Base-by-base conservation (phyloP, 306 rosid species). In the Gleditsia sinensis region DNA sequence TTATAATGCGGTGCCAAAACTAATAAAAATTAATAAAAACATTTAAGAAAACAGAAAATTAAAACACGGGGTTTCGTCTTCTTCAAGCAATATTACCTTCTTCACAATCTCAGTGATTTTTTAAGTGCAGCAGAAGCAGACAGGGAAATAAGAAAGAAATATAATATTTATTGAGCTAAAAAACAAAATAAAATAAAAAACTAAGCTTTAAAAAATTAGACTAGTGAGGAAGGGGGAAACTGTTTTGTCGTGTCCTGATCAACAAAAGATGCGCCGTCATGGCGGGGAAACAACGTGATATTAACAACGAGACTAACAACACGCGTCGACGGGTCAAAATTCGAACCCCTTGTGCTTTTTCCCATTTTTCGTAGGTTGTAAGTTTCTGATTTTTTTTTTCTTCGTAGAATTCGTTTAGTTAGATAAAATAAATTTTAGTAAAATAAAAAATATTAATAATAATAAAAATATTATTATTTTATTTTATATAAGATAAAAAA, bases 261-360 rank as follows among this genome's bases (percentile, higher is more conserved):
- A 4, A 56, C 55, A 74, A 12, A 53, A 37, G 30, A 12, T n/a
- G 25, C 56, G 72, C 65, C 72, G 79, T 17, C 72, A n/a, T 50
- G 78, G 32, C 55, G 71, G 33, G 78, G 40, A 50, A 51, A 36
- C 40, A 9, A 3, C 8, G 54, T 6, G 54, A 12, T 6, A 13
- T 19, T 42, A 6, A 3, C 5, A 14, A 30, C 64, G 6, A 17
- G 16, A 7, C 30, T 3, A 20, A 20, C 50, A 40, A 36, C 68
- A 9, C 69, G 69, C 34, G 3, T 0, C 12, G 69, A 21, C 33
- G 30, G 16, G 51, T 63, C 69, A 63, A 63, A 63, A 7, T 10
- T 4, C 16, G 10, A 19, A 1, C 1, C 12, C 7, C 12, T 2
- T 9, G 9, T 39, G 13, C 37, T 14, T 27, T 12, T 24, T 24